Base-by-base conservation (phyloP, 805 yeast genomes). In the Yarrowia sp. region DNA sequence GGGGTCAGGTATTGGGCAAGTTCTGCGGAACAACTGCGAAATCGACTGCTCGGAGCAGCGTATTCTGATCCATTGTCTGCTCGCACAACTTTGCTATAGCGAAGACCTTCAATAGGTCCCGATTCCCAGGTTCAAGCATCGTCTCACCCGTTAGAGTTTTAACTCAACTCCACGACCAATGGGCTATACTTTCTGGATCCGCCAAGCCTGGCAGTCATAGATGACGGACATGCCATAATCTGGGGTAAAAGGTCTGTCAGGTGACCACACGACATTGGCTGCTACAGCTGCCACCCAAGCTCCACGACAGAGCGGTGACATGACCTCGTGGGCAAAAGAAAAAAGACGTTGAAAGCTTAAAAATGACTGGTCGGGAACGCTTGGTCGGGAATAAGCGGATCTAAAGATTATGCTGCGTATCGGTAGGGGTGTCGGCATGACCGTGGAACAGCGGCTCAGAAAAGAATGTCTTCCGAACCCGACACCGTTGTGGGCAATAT, bases 381-480 rank as follows among this genome's bases (percentile, higher is more conserved):
- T 53, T 53, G 59, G 59, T 53, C 59, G 59, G 59, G 59, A 53
- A 40, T 40, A 53, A 53, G 59, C 59, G 59, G 59, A 53, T 53
- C 59, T 53, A 40, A 40, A 38, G 59, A 53, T 53, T 10, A 53
- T 53, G 59, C 45, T 49, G 49, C 26, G 32, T 19, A 11, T 19
- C 11, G 19, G 55, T 49, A 35, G 19, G 55, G 14, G 55, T 14
- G 40, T 16, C 36, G 8, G 26, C 36, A 19, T 8, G 36, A 7
- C 9, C n/a, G 12, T 14, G 52, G 52, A n/a, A 26, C 10, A 11
- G 52, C 46, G 46, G 46, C 46, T n/a, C 9, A 16, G 8, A 42
- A 42, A n/a, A n/a, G 7, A 42, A 8, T 2, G 15, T 7, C 14
- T n/a, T 2, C 46, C 46, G 46, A 42, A 42, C 16, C 46, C 32